Evolutionary conservation across 768 basidiomycete species (phyloP).

Genomic region (Xerocomellus amylosporus): DNA sequence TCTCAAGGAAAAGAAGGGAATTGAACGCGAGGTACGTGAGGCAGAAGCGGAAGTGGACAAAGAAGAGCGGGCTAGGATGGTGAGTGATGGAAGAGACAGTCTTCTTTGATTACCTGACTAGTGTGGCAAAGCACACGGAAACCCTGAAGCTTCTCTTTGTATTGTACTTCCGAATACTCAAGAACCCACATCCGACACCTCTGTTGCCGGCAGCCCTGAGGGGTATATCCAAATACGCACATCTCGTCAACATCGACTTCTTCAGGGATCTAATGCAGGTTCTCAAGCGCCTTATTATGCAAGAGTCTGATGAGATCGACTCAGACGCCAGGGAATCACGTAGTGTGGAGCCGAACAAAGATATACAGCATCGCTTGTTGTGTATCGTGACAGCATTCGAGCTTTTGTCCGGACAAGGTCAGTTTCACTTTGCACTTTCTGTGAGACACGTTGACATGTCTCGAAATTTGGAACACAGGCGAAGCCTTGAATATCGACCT

Average conservation of each 20-base stretch:
- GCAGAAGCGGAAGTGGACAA: constrained; percentile 92
- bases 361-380: constrained; percentile 60
- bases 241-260: constrained; percentile 97
- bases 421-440: constrained; percentile 10
- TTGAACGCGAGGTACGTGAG: constrained; percentile 88
- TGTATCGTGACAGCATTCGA: constrained; percentile 98
- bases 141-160: constrained; percentile 96
- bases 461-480: constrained; percentile 43
- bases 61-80: constrained; percentile 80
- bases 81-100: constrained; percentile 41
- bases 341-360: constrained; percentile 34
- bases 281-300: constrained; percentile 70
- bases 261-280: constrained; percentile 93
- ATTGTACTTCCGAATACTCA: constrained; percentile 94
- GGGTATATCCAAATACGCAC: constrained; percentile 91
- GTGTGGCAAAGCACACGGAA: constrained; percentile 80
- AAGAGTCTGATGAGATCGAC: constrained; percentile 43
- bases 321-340: constrained; percentile 34
- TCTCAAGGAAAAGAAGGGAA: constrained; percentile 84
- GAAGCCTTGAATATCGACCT: constrained; percentile 98
- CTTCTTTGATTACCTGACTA: constrained; percentile 16
- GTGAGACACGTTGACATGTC: constrained; percentile 6
- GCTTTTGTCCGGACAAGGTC: constrained; percentile 93
- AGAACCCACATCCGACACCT: constrained; percentile 73
- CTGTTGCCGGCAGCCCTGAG: constrained; percentile 85